Evolutionary conservation across 179 eudicot genomes (phyloP).

Genomic region (Corrigiola litoralis): DNA sequence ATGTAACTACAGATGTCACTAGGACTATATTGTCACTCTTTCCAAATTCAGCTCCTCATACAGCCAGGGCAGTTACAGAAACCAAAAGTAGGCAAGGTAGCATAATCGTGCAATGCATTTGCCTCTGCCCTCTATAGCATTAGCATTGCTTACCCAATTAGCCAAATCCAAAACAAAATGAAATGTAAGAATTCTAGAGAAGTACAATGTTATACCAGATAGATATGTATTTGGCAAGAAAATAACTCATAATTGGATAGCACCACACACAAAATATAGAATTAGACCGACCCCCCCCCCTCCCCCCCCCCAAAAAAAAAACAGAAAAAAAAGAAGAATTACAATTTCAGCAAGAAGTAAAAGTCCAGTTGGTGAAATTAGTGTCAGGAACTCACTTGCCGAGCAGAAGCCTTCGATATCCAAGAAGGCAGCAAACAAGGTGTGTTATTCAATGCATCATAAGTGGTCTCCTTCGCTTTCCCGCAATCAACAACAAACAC

Average conservation of each 20-base stretch:
- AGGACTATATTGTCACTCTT: background rate
- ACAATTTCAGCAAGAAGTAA: background rate
- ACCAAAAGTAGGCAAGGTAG: background rate
- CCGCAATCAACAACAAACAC: conserved; percentile 98
- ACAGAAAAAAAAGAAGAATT: too few relatives aligned
- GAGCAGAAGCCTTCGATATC: conserved; percentile 98
- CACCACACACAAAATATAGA: background rate
- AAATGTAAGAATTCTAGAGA: background rate
- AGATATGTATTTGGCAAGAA: background rate
- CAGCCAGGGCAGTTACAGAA: background rate
- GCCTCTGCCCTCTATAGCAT: background rate
- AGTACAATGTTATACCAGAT: background rate
- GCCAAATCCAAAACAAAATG: background rate
- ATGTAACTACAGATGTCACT: conserved; percentile 1
- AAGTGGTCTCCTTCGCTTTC: conserved; percentile 95
- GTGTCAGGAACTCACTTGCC: conserved; percentile 60
- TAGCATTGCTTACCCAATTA: conserved; percentile 10
- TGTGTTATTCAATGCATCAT: conserved; percentile 92
- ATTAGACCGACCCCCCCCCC: too few relatives aligned
- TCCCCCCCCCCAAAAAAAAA: too few relatives aligned
- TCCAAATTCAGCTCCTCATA: background rate
- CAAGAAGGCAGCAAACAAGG: conserved; percentile 95
- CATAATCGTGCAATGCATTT: background rate
- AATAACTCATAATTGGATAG: background rate
- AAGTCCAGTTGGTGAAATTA: background rate